Conservation (phyloP, 108 stramenopile genomes). For the Cyclotella kingstonii region DNA sequence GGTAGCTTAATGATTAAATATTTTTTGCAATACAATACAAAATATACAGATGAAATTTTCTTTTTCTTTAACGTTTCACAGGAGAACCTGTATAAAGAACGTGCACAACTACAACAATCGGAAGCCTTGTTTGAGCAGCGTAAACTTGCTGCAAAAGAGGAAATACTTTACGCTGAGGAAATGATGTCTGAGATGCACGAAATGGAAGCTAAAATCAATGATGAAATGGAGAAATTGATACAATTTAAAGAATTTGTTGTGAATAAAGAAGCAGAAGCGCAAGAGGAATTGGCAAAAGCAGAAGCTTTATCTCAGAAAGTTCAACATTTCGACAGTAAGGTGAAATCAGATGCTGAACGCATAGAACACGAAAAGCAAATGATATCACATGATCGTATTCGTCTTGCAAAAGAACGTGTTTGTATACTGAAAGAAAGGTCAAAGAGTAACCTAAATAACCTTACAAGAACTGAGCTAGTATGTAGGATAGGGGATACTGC, state of each 20-base stretch:
- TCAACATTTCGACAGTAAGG: constrained; percentile 1
- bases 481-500: too few species aligned
- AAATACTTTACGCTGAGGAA: constrained; percentile 16
- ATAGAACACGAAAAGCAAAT: constrained; percentile 7
- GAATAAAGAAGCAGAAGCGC: constrained; percentile 25
- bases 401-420: constrained; percentile 20
- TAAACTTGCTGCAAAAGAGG: constrained; percentile 26
- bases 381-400: constrained; percentile 8
- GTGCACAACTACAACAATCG: constrained; percentile 12
- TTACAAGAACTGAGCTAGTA: too few species aligned
- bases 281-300: constrained; percentile 22
- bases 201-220: constrained; percentile 12
- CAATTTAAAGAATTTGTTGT: constrained; percentile 30
- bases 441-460: too few species aligned
- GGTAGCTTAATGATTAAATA: neutral
- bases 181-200: constrained; percentile 10
- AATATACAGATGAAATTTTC: too few species aligned
- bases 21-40: too few species aligned
- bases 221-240: constrained; percentile 13
- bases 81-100: constrained; percentile 20
- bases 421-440: constrained; percentile 32
- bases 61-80: too few species aligned
- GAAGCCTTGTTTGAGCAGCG: constrained; percentile 42
- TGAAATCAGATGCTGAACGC: neutral
- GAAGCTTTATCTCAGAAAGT: constrained; percentile 7